These are phyloP conservation scores for Globisporangium canariense DNA, from an alignment of 352 stramenopile genomes.

Conservation along the genomic window DNA sequence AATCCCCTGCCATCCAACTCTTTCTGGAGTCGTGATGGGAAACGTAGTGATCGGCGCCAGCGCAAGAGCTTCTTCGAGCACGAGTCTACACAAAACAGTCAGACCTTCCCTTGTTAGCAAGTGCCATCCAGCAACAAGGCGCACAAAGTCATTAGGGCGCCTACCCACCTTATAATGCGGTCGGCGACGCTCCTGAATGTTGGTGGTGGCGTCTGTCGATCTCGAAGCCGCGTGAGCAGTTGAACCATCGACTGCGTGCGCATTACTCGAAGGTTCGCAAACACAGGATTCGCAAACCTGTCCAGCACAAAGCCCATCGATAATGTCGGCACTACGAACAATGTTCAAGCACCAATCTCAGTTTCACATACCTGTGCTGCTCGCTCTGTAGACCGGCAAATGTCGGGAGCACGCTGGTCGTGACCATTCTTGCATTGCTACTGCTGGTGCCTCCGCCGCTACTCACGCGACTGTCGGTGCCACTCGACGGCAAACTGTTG, in stretches of 20 bases:
- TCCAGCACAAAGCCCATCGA: neutral
- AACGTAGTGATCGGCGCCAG: neutral
- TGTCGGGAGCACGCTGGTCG: neutral
- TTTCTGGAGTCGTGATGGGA: constrained; percentile 4
- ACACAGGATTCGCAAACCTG: neutral
- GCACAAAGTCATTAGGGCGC: neutral
- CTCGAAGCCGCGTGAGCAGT: constrained; percentile 12
- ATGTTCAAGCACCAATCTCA: neutral
- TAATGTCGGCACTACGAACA: neutral
- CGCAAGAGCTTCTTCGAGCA: constrained; percentile 13
- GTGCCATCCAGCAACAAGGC: neutral
- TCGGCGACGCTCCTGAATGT: constrained; percentile 12
- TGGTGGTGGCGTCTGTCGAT: constrained; percentile 7
- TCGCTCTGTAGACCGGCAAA: neutral
- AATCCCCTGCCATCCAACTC: constrained; percentile 3
- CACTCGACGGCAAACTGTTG: neutral
- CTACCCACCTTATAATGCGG: constrained; percentile 2
- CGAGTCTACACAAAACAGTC: constrained; percentile 1
- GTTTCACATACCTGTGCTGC: neutral
- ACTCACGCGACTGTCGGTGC: neutral
- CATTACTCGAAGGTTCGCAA: constrained; percentile 8
- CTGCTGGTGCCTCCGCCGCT: neutral
- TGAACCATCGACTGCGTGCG: neutral
- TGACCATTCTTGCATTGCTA: neutral
- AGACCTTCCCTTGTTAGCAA: neutral